phyloP scores from a whole-genome alignment of 2,329 filamentous ascomycete genomes.

The Hymenoscyphus fructigenus region DNA sequence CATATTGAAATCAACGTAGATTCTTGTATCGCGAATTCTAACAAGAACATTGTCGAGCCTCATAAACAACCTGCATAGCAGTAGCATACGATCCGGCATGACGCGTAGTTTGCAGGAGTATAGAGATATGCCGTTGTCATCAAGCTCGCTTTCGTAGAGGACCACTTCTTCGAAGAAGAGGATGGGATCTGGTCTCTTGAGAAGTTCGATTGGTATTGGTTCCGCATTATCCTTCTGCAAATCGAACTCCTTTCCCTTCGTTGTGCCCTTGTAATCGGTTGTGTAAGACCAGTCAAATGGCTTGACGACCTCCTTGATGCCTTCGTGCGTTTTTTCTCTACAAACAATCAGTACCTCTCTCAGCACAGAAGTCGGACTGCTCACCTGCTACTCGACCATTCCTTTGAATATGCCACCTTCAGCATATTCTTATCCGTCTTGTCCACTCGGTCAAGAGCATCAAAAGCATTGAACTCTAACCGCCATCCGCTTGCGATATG shows the following conservation, averaged over 20 bases:
- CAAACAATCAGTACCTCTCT: conserved; percentile 31
- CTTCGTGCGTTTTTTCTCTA: conserved; percentile 76
- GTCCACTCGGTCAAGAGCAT: conserved; percentile 87
- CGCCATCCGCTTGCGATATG: conserved; percentile 76
- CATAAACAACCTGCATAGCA: conserved; percentile 88
- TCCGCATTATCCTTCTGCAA: conserved; percentile 25
- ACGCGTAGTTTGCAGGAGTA: conserved; percentile 89
- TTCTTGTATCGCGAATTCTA: conserved; percentile 81
- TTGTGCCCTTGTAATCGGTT: conserved; percentile 78
- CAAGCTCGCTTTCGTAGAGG: conserved; percentile 94
- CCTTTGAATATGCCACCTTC: conserved; percentile 86
- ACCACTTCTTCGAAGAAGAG: conserved; percentile 96
- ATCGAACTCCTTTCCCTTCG: conserved; percentile 32
- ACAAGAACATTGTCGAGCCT: conserved; percentile 87
- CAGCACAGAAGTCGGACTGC: neutral
- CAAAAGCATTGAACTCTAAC: conserved; percentile 78
- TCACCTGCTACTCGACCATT: conserved; percentile 63
- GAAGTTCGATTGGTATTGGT: conserved; percentile 78
- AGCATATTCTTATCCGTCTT: conserved; percentile 92
- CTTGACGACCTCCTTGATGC: conserved; percentile 90
- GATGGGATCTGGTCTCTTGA: conserved; percentile 89
- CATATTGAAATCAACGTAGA: conserved; percentile 85
- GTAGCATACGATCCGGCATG: conserved; percentile 83
- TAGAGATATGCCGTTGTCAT: conserved; percentile 93
- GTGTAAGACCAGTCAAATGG: conserved; percentile 99